phyloP scores from a whole-genome alignment of 2,329 filamentous ascomycete genomes.

The Aphanocladium album region DNA sequence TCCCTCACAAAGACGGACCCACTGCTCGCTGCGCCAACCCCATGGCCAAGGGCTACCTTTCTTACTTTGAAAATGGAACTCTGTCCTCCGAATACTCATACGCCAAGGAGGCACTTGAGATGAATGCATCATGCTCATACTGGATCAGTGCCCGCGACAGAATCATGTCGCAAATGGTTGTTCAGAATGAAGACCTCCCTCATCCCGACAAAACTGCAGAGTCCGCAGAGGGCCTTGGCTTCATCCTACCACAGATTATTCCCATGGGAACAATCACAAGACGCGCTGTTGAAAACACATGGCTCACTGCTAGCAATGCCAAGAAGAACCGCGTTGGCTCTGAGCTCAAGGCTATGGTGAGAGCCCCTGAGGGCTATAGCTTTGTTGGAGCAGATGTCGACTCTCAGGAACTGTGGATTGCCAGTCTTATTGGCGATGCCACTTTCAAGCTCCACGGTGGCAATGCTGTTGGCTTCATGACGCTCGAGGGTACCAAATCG shows the following conservation, averaged over 20 bases:
- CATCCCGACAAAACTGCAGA: slow-evolving; percentile 16
- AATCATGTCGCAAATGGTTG: slow-evolving; percentile 92
- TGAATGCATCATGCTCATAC: slow-evolving; percentile 98
- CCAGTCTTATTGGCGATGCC: slow-evolving; percentile 87
- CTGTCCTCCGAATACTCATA: slow-evolving; percentile 84
- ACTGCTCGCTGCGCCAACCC: slow-evolving; percentile 78
- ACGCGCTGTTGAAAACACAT: slow-evolving; percentile 93
- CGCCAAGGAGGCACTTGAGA: slow-evolving; percentile 90
- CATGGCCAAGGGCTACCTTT: slow-evolving; percentile 83
- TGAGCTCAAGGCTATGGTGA: slow-evolving; percentile 95
- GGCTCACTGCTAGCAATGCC: slow-evolving; percentile 95
- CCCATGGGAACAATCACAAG: slow-evolving; percentile 98
- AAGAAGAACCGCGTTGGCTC: slow-evolving; percentile 95
- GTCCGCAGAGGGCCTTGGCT: slow-evolving; percentile 47
- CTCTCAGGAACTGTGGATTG: slow-evolving; percentile 97
- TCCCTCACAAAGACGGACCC: slow-evolving; percentile 94
- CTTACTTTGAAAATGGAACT: slow-evolving; percentile 85
- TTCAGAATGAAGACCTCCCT: slow-evolving; percentile 66
- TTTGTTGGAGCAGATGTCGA: slow-evolving; percentile 98
- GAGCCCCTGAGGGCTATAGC: slow-evolving; percentile 80
- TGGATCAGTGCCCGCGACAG: slow-evolving; percentile 95
- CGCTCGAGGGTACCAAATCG: slow-evolving; percentile 89
- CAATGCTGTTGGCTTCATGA: slow-evolving; percentile 99
- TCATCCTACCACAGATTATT: slow-evolving; percentile 91
- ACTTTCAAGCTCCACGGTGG: slow-evolving; percentile 94